These are phyloP conservation scores for Phialocephala subalpina DNA, from an alignment of 2,329 filamentous ascomycete genomes.

Conservation along the genomic window DNA sequence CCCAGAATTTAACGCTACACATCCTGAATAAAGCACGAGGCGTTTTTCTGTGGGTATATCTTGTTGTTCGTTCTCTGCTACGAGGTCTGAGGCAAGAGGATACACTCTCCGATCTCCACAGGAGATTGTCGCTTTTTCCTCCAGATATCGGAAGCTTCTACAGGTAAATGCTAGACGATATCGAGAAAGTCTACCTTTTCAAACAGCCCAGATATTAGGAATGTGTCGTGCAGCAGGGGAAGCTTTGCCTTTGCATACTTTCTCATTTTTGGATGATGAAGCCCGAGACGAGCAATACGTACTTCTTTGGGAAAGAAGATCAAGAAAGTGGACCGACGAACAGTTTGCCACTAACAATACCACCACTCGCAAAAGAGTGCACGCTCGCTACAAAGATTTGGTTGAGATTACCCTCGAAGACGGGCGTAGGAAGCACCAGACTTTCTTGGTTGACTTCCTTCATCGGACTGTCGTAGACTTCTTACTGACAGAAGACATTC, in stretches of 20 bases:
- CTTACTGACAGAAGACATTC: not conserved
- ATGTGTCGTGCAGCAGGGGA: not conserved
- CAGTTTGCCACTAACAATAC: not conserved
- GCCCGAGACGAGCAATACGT: not conserved
- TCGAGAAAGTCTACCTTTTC: not conserved
- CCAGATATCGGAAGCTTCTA: not conserved
- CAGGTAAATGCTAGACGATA: not conserved
- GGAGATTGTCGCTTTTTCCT: not conserved
- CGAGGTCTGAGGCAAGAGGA: conserved; percentile 6
- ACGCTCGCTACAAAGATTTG: not conserved
- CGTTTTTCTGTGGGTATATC: conserved; percentile 45
- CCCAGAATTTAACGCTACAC: conserved; percentile 24
- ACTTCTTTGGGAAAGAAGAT: not conserved
- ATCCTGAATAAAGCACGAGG: conserved; percentile 37
- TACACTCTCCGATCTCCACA: not conserved
- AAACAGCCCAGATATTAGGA: not conserved
- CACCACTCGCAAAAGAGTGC: not conserved
- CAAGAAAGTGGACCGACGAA: not conserved
- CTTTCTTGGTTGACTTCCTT: not conserved
- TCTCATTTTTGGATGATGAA: not conserved
- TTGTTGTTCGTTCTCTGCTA: conserved; percentile 38
- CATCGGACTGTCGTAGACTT: not conserved
- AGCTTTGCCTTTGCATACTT: not conserved
- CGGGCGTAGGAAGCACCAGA: not conserved
- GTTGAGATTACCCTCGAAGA: not conserved